These are phyloP conservation scores for Moesziomyces aphidis DNA, from an alignment of 1,284 basidiomycete species.

Conservation along the genomic window DNA sequence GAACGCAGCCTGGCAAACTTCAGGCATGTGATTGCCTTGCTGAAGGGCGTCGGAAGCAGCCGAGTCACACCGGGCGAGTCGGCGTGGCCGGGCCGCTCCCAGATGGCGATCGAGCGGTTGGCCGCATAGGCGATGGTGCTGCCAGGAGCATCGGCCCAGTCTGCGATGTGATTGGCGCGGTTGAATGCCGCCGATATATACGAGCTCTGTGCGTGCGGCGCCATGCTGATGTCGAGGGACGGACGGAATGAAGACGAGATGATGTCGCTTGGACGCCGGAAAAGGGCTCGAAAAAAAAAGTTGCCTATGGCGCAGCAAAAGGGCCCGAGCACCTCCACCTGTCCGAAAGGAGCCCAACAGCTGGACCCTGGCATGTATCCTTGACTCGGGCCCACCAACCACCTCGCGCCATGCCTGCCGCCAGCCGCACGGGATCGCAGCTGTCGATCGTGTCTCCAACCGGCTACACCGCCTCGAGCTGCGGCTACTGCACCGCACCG, in stretches of 20 bases:
- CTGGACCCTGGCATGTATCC: too few species aligned
- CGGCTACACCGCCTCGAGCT: slow-evolving; percentile 67
- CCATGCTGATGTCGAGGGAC: slow-evolving; percentile 10
- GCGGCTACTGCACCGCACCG: slow-evolving; percentile 70
- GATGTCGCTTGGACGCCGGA: neutral
- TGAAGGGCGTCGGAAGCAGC: slow-evolving; percentile 45
- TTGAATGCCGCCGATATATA: slow-evolving; percentile 63
- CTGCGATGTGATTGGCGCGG: slow-evolving; percentile 57
- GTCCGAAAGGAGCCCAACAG: neutral
- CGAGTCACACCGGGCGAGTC: slow-evolving; percentile 25
- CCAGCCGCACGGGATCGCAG: slow-evolving; percentile 11
- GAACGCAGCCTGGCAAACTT: slow-evolving; percentile 30
- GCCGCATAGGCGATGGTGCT: slow-evolving; percentile 54
- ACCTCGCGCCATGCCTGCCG: slow-evolving; percentile 7
- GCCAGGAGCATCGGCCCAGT: slow-evolving; percentile 44
- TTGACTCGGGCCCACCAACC: neutral
- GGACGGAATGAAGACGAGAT: neutral
- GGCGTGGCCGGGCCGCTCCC: slow-evolving; percentile 31
- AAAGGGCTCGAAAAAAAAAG: slow-evolving; percentile 2
- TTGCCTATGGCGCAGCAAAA: neutral
- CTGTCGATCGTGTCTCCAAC: slow-evolving; percentile 68
- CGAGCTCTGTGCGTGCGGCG: slow-evolving; percentile 35
- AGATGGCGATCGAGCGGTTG: slow-evolving; percentile 57
- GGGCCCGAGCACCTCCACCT: slow-evolving; percentile 12
- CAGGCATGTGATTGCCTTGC: slow-evolving; percentile 45